Evolutionary conservation across 2,329 filamentous ascomycete genomes (phyloP).

Genomic region (Drechslerella dactyloides): DNA sequence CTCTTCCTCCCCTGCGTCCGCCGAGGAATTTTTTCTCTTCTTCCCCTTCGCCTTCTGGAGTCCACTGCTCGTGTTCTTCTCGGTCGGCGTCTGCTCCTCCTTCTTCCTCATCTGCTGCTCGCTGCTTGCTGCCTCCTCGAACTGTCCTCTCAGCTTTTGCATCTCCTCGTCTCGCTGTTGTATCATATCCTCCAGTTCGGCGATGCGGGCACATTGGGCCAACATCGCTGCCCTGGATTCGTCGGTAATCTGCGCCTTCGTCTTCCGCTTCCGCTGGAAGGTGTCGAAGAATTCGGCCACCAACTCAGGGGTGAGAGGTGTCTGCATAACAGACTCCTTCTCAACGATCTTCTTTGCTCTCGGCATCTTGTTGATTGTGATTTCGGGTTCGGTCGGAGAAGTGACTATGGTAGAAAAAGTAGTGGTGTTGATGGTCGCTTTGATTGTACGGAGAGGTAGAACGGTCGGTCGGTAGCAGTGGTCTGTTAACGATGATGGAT

Average conservation of each 20-base stretch:
- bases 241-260: slow-evolving; percentile 5
- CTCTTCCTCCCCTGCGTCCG: not conserved
- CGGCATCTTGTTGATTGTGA: not conserved
- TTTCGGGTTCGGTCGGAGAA: not conserved
- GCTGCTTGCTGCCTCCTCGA: not conserved
- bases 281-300: not conserved
- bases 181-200: not conserved
- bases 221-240: slow-evolving; percentile 6
- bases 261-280: slow-evolving; percentile 3
- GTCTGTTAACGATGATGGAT: too few species aligned
- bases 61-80: not conserved
- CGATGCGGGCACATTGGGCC: not conserved
- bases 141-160: not conserved
- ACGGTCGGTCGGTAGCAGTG: not conserved
- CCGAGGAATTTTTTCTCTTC: not conserved
- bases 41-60: not conserved
- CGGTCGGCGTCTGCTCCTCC: not conserved
- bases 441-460: not conserved
- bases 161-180: slow-evolving; percentile 2
- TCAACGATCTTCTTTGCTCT: not conserved
- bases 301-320: not conserved
- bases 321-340: not conserved
- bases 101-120: not conserved
- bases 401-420: not conserved
- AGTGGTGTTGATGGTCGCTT: not conserved